A percentile compares a stretch with the other conserved stretches of the same genome.
Conservation (phyloP, 768 basidiomycete genomes). For the Tulasnella sp. region DNA sequence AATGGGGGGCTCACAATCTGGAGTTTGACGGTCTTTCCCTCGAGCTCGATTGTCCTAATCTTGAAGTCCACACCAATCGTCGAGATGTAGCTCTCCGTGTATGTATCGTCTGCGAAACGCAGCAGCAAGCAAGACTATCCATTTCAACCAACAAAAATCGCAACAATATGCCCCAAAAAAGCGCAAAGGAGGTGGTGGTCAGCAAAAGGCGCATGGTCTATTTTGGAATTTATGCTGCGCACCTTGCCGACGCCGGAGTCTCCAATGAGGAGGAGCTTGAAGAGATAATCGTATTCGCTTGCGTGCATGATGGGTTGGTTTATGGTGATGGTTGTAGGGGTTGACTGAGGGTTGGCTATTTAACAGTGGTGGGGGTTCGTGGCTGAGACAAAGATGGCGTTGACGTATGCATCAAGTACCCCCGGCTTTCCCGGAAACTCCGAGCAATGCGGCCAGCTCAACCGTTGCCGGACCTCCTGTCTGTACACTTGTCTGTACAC, state of each 20-base stretch:
- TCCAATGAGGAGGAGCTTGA: conserved; percentile 91
- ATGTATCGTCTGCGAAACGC: conserved; percentile 92
- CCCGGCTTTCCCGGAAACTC: neutral
- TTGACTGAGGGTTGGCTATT: neutral
- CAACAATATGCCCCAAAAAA: neutral
- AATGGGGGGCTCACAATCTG: conserved; percentile 72
- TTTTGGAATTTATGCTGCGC: conserved; percentile 21
- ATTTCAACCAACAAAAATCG: conserved; percentile 18
- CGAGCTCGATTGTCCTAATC: conserved; percentile 97
- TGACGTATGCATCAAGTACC: neutral
- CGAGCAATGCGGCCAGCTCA: neutral
- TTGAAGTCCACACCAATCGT: conserved; percentile 99
- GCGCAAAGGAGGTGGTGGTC: neutral
- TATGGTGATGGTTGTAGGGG: too few species aligned
- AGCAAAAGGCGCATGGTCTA: conserved; percentile 8
- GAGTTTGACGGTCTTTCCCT: conserved; percentile 96
- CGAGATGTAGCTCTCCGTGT: conserved; percentile 94
- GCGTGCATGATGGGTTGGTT: conserved; percentile 51
- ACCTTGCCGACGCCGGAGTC: conserved; percentile 95
- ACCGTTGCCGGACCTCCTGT: too few species aligned
- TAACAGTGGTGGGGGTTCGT: neutral
- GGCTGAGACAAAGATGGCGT: neutral
- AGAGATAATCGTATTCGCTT: conserved; percentile 91
- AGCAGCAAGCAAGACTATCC: conserved; percentile 78
- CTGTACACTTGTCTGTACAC: neutral